Evolutionary conservation across 2,329 filamentous ascomycete genomes (phyloP), one percentile per base, ranked within the genome.

Genomic region (Epichloe elymi): DNA sequence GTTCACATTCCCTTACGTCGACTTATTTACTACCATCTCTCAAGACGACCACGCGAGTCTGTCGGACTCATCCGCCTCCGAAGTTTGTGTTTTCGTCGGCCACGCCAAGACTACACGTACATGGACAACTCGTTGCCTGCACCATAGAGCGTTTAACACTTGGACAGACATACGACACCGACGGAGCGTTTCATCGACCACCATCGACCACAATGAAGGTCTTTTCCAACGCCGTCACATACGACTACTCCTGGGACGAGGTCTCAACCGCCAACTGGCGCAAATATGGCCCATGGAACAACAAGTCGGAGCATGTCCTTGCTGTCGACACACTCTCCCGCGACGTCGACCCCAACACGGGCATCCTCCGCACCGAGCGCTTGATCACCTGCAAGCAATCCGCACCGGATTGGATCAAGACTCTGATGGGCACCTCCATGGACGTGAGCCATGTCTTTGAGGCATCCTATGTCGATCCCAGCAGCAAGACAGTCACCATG

Each of bases 231-330:
- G 75, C 76, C 39, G 87, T 88, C 70, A 89, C 88, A 55, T 98
- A 94, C 72, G 79, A 95, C 73, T 98, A 98, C 76, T 95, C 91
- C 44, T 98, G 93, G 93, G 88, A 95, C 64, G 91, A 97, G 69
- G 93, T 98, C 37, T 95, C 89, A 26, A 89, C 88, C 14, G 89
- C 87, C 66, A 98, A 98, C 78, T 98, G 93, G 93, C 85, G 83
- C 60, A 98, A 98, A 70, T 98, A 98, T 72, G 94, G 88, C 63
- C 91, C 91, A 19, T 97, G 93, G 91, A 98, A 98, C 74, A 86
- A 96, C 68, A 93, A 95, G 72, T 90, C 87, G n/a, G 88, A 89
- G 40, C 93, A 98, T 69, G 93, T 98, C 58, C 82, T 94, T 58
- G 90, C 88, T 58, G 93, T 97, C 63, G 93, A 98, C 72, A 97